These are phyloP conservation scores for Drosera capensis DNA, from an alignment of 148 eudicot species.

Conservation along the genomic window DNA sequence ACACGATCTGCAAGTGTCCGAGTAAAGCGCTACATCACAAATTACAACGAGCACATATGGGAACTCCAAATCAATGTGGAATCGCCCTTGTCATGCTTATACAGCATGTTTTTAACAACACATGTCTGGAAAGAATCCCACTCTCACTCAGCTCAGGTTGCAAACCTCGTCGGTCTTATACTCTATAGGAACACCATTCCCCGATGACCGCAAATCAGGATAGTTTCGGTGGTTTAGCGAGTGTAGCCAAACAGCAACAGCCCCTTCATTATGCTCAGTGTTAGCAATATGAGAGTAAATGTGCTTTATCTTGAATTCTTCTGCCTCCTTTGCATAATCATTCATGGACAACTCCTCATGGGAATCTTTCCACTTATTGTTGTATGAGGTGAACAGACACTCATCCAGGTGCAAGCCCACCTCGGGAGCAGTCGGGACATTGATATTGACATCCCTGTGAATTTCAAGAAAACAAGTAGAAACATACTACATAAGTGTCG, in stretches of 20 bases:
- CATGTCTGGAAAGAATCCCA: no score
- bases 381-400: not conserved
- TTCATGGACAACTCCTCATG: not conserved
- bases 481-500: not conserved
- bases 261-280: conserved; percentile 66
- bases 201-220: conserved; percentile 32
- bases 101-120: no score
- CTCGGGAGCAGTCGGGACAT: not conserved
- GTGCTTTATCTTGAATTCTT: conserved; percentile 27
- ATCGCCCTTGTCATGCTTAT: no score
- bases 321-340: not conserved
- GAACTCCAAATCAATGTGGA: no score
- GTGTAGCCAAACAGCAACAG: conserved; percentile 72
- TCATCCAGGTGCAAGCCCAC: not conserved
- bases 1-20: no score
- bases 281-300: conserved; percentile 72
- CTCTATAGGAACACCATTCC: conserved; percentile 7
- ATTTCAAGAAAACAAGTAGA: conserved; percentile 1
- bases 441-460: conserved; percentile 33
- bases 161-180: not conserved
- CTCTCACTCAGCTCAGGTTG: not conserved
- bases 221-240: conserved; percentile 74
- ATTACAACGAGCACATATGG: no score
- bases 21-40: no score
- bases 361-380: not conserved